A percentile compares a stretch with the other conserved stretches of the same genome.
phyloP scores from a whole-genome alignment of 805 yeast genomes.

The Barnettozyma botsteinii region DNA sequence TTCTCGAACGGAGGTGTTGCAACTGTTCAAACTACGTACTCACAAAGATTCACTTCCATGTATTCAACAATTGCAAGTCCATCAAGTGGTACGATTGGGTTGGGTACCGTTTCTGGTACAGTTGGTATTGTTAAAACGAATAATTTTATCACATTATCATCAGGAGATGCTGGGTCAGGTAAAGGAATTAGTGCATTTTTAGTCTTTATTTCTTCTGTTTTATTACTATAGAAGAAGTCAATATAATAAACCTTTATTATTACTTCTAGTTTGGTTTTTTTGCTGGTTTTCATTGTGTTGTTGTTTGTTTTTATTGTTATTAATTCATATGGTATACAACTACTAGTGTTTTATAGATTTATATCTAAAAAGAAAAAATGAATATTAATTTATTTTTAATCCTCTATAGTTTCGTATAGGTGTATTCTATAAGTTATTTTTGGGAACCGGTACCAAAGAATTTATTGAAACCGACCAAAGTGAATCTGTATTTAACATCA shows the following conservation, averaged over 20 bases:
- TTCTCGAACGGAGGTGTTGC: conserved; percentile 41
- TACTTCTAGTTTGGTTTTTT: neutral
- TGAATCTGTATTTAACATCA: conserved; percentile 60
- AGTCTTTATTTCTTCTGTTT: neutral
- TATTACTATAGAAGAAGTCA: neutral
- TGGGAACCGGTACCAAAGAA: conserved; percentile 28
- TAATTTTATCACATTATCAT: conserved; percentile 31
- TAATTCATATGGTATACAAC: no score
- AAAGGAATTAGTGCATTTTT: conserved; percentile 4
- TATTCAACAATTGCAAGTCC: conserved; percentile 43
- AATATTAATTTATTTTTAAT: no score
- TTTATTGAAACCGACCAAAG: conserved; percentile 47
- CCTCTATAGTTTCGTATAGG: no score
- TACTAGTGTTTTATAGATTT: no score
- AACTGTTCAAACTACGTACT: conserved; percentile 43
- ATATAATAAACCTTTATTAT: neutral
- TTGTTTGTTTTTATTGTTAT: neutral
- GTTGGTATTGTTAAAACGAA: conserved; percentile 58
- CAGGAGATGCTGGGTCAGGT: neutral
- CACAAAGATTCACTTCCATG: conserved; percentile 47
- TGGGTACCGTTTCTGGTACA: conserved; percentile 67
- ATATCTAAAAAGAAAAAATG: no score
- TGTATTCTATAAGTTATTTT: neutral
- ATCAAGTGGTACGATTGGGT: conserved; percentile 64
- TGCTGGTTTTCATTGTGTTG: no score